Evolutionary conservation across 2,329 filamentous ascomycete genomes (phyloP).

Genomic region (Endoconidiophora laricicola): DNA sequence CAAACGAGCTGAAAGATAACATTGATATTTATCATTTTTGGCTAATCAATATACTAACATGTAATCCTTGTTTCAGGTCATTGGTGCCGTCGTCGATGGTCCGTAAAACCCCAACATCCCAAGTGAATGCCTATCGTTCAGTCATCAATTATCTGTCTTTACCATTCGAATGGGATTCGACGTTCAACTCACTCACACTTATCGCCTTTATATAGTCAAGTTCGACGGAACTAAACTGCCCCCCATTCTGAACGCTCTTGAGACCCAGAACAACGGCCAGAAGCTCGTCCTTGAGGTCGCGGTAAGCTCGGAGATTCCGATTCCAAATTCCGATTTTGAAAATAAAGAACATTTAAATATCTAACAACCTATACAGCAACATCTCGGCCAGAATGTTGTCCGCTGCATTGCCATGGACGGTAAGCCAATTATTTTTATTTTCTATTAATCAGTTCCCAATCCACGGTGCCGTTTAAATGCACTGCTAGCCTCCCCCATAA

Average conservation of each 20-base stretch:
- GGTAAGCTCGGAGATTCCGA: constrained; percentile 36
- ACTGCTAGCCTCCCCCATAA: neutral
- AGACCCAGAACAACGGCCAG: constrained; percentile 77
- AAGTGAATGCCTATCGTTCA: constrained; percentile 13
- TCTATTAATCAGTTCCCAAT: neutral
- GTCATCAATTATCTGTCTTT: constrained; percentile 9
- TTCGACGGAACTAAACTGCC: constrained; percentile 90
- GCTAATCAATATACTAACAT: constrained; percentile 20
- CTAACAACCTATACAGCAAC: constrained; percentile 52
- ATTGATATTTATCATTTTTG: too few relatives aligned
- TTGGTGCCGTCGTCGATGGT: constrained; percentile 98
- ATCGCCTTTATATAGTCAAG: constrained; percentile 51
- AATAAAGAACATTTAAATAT: neutral
- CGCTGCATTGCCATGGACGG: constrained; percentile 99
- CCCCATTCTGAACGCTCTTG: constrained; percentile 91
- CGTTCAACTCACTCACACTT: constrained; percentile 10
- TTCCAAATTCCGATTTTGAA: constrained; percentile 7
- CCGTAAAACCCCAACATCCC: constrained; percentile 26
- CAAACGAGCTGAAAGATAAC: too few relatives aligned
- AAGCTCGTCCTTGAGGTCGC: constrained; percentile 94
- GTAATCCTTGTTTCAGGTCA: constrained; percentile 63
- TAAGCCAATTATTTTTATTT: constrained; percentile 30
- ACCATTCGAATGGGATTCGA: neutral
- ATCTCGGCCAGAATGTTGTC: constrained; percentile 97
- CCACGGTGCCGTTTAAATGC: neutral